Evolutionary conservation across 495 filamentous ascomycete genomes (phyloP).

Genomic region (Cenococcum geophilum): DNA sequence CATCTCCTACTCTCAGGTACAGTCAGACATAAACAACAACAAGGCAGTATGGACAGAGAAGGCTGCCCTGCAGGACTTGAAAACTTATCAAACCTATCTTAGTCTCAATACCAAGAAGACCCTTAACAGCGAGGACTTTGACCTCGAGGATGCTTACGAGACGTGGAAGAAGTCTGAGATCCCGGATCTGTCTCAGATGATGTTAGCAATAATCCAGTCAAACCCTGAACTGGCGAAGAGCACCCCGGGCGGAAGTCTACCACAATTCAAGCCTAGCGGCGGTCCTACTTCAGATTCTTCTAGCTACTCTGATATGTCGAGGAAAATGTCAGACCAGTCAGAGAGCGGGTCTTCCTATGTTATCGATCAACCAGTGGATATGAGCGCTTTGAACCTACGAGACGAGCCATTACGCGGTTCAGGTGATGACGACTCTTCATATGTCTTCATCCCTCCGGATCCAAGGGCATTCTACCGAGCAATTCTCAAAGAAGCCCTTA

Average conservation of each 20-base stretch:
- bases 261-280: conserved; percentile 48
- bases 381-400: conserved; percentile 62
- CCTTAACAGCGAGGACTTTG: conserved; percentile 77
- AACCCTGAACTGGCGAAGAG: conserved; percentile 80
- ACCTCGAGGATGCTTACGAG: conserved; percentile 83
- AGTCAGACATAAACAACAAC: conserved; percentile 77
- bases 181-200: conserved; percentile 82
- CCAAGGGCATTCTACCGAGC: conserved; percentile 72
- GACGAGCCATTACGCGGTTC: conserved; percentile 40
- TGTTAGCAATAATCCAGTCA: conserved; percentile 78
- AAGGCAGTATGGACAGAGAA: conserved; percentile 81
- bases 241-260: conserved; percentile 46
- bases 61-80: conserved; percentile 83
- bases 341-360: conserved; percentile 51
- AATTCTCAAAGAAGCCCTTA: conserved; percentile 68
- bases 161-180: conserved; percentile 81
- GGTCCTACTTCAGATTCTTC: conserved; percentile 44
- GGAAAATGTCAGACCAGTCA: conserved; percentile 46
- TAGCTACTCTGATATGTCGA: conserved; percentile 54
- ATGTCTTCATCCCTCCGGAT: conserved; percentile 85
- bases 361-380: conserved; percentile 71
- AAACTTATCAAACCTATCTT: conserved; percentile 83
- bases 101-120: conserved; percentile 73
- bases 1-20: conserved; percentile 65
- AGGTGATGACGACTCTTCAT: conserved; percentile 52